A percentile compares a stretch with the other conserved stretches of the same genome.
These are phyloP conservation scores for Multifurca ochricompacta DNA, from an alignment of 768 basidiomycete species.

Conservation along the genomic window DNA sequence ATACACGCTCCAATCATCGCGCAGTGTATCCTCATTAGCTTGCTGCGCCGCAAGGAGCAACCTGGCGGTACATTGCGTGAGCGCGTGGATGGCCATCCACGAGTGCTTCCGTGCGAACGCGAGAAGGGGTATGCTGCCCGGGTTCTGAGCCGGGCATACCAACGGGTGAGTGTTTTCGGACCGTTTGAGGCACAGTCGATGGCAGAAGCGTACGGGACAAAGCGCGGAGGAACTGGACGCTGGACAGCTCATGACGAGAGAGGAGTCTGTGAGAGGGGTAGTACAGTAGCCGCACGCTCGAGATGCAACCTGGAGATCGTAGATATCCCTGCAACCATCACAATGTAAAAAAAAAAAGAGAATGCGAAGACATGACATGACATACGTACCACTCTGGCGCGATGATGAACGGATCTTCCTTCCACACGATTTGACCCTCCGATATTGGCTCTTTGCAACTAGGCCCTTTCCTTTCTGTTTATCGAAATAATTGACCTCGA, in stretches of 20 bases:
- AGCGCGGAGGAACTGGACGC: conserved; percentile 33
- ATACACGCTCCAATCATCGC: conserved; percentile 48
- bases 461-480: conserved; percentile 76
- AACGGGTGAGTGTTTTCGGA: conserved; percentile 59
- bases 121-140: conserved; percentile 52
- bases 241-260: conserved; percentile 47
- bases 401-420: conserved; percentile 72
- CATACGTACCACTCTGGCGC: conserved; percentile 69
- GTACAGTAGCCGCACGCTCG: conserved; percentile 69
- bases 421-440: conserved; percentile 74
- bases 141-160: conserved; percentile 70
- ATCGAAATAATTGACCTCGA: conserved; percentile 67
- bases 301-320: conserved; percentile 52
- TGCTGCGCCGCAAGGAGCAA: conserved; percentile 49
- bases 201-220: conserved; percentile 72
- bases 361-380: neutral
- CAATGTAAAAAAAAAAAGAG: neutral
- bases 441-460: conserved; percentile 60
- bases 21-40: conserved; percentile 35
- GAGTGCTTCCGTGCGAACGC: conserved; percentile 48
- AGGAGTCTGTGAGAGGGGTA: conserved; percentile 42
- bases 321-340: conserved; percentile 54
- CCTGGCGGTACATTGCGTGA: conserved; percentile 57
- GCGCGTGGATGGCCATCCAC: conserved; percentile 74
- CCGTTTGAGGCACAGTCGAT: conserved; percentile 63